These are phyloP conservation scores for Aquilaria agallochum DNA, from an alignment of 441 rosid genomes.

Conservation along the genomic window DNA sequence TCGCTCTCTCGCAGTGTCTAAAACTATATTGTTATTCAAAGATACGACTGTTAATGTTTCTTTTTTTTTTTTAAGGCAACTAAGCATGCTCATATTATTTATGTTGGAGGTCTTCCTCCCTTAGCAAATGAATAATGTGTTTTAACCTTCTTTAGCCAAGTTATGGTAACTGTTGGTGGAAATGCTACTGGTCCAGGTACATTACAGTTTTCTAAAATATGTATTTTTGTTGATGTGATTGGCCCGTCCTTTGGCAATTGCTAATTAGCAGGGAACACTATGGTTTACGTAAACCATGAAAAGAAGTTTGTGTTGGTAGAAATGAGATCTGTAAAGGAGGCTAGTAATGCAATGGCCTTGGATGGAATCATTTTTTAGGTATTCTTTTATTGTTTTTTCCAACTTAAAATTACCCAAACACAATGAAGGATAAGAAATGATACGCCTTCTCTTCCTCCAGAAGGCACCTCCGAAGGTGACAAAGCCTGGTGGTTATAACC, in stretches of 20 bases:
- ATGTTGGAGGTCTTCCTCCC: constrained; percentile 97
- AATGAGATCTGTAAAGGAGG: constrained; percentile 99
- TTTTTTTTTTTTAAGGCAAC: constrained; percentile 74
- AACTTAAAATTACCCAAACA: background rate
- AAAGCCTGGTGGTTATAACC: constrained; percentile 97
- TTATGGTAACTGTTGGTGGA: constrained; percentile 96
- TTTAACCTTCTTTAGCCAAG: constrained; percentile 88
- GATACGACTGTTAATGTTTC: no score
- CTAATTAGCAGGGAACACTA: constrained; percentile 81
- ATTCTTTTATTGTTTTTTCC: constrained; percentile 8
- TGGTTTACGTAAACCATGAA: constrained; percentile 94
- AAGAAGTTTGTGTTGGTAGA: constrained; percentile 99
- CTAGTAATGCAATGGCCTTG: constrained; percentile 97
- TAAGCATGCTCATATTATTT: constrained; percentile 93
- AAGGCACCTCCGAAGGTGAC: constrained; percentile 98
- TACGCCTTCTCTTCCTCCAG: constrained; percentile 25
- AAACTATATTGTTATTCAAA: no score
- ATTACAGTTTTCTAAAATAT: background rate
- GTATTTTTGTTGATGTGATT: background rate
- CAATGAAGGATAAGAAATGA: background rate
- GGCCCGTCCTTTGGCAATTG: constrained; percentile 2
- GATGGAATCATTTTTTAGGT: constrained; percentile 98
- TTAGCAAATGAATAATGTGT: constrained; percentile 96
- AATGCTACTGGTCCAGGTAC: constrained; percentile 97
- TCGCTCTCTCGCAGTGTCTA: no score